These are phyloP conservation scores for Tetrahymena thermophila DNA, from an alignment of 73 alveolate species.

Conservation along the genomic window DNA sequence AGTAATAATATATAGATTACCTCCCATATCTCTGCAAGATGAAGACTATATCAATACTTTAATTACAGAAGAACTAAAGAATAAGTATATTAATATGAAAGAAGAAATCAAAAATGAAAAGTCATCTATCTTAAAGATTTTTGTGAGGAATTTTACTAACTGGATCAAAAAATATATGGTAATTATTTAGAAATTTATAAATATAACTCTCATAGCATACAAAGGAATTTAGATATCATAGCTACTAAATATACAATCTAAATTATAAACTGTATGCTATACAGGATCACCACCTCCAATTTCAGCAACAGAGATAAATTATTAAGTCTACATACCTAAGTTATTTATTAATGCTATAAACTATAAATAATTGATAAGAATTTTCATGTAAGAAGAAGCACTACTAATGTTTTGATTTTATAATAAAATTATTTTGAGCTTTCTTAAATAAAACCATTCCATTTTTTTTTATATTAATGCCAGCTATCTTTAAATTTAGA, in stretches of 20 bases:
- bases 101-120: background rate
- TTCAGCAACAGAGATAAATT: background rate
- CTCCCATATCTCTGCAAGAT: background rate
- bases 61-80: background rate
- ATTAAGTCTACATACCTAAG: background rate
- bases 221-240: background rate
- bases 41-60: background rate
- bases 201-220: background rate
- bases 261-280: background rate
- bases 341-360: background rate
- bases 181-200: background rate
- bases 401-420: background rate
- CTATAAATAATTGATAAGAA: background rate
- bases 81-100: background rate
- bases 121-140: background rate
- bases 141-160: background rate
- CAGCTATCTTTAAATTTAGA: background rate
- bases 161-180: background rate
- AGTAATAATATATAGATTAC: background rate
- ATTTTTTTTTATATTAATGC: background rate
- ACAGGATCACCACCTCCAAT: background rate
- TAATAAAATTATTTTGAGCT: background rate
- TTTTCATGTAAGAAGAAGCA: background rate
- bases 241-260: background rate
- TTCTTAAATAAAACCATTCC: background rate